Evolutionary conservation across 352 stramenopile genomes (phyloP).

Genomic region (Phytophthora cajani): DNA sequence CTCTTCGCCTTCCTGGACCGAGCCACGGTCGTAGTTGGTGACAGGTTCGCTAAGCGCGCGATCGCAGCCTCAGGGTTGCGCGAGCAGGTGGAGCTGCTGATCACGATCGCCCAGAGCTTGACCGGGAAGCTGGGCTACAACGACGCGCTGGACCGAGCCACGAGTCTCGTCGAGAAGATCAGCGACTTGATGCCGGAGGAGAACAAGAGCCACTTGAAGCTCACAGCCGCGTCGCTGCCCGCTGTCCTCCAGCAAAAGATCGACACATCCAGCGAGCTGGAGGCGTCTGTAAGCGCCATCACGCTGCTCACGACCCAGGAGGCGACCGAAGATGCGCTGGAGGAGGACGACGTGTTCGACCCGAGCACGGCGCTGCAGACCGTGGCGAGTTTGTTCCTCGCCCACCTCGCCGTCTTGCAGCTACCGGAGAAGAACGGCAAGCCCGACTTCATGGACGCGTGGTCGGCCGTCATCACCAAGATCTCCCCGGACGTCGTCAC

Average conservation of each 20-base stretch:
- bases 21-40: conserved; percentile 60
- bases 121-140: conserved; percentile 54
- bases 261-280: conserved; percentile 21
- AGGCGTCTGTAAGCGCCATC: conserved; percentile 57
- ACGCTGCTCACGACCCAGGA: conserved; percentile 68
- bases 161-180: conserved; percentile 53
- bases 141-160: conserved; percentile 47
- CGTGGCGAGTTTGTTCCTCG: conserved; percentile 59
- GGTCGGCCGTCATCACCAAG: conserved; percentile 69
- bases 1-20: conserved; percentile 69
- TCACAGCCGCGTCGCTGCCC: conserved; percentile 45
- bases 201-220: conserved; percentile 65
- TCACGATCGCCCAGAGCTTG: conserved; percentile 65
- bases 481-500: conserved; percentile 72
- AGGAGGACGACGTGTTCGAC: conserved; percentile 45
- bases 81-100: conserved; percentile 69
- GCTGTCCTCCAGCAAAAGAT: conserved; percentile 37
- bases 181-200: conserved; percentile 46
- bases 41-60: conserved; percentile 63
- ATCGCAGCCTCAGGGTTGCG: conserved; percentile 50
- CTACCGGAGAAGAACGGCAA: conserved; percentile 60
- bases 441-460: conserved; percentile 76
- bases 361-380: conserved; percentile 48
- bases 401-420: conserved; percentile 57
- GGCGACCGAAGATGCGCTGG: conserved; percentile 50